Evolutionary conservation across 192 early-diverging fungal genomes (phyloP).

Genomic region (Backusella psychrophila): DNA sequence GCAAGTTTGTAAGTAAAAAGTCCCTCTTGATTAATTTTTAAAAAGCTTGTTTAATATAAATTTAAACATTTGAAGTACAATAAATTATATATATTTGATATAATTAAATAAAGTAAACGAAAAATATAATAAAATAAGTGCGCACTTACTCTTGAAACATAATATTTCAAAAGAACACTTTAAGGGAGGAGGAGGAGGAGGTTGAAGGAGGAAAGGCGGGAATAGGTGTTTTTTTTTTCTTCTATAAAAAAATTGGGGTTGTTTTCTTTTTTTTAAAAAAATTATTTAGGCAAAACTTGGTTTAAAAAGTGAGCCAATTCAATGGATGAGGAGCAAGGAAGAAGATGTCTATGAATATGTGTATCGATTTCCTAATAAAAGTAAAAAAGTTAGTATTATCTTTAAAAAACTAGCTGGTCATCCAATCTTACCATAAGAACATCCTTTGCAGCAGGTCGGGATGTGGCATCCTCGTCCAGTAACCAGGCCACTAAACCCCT

Average conservation of each 20-base stretch:
- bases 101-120: neutral
- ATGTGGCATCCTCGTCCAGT: slow-evolving; percentile 29
- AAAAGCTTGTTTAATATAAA: slow-evolving; percentile 13
- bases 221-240: slow-evolving; percentile 6
- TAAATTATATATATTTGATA: slow-evolving; percentile 14
- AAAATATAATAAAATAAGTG: neutral
- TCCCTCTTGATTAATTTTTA: neutral
- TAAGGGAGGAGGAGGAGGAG: neutral
- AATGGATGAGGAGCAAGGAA: slow-evolving; percentile 25
- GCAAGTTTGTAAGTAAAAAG: neutral
- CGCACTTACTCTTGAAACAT: neutral
- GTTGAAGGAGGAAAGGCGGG: neutral
- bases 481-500: slow-evolving; percentile 42
- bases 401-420: neutral
- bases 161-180: neutral
- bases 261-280: neutral
- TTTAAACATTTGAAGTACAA: neutral
- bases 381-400: neutral
- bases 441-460: slow-evolving; percentile 35
- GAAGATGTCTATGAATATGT: slow-evolving; percentile 21
- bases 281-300: slow-evolving; percentile 21
- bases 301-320: slow-evolving; percentile 30
- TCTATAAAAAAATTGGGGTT: neutral
- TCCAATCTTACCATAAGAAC: slow-evolving; percentile 26
- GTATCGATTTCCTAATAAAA: slow-evolving; percentile 32